Conservation (phyloP, 2,329 filamentous ascomycete species). For the Penicillium hordei region DNA sequence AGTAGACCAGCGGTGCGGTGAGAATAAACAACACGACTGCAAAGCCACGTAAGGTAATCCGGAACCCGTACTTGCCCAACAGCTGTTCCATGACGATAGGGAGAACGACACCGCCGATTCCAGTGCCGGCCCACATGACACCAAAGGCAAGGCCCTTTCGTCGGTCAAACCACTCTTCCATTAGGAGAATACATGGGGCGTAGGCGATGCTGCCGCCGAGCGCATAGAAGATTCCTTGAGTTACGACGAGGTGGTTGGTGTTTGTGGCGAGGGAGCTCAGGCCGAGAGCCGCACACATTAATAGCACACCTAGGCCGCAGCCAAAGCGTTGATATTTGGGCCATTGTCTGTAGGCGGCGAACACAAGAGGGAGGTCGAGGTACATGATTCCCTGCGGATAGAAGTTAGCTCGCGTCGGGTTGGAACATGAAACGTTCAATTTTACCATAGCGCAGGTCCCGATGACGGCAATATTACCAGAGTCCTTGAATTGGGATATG, state of each 20-base stretch:
- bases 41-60: conserved; percentile 46
- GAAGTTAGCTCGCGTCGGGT: too few species aligned
- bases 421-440: not conserved
- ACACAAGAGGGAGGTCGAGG: conserved; percentile 17
- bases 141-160: conserved; percentile 47
- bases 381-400: not conserved
- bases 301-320: conserved; percentile 20
- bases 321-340: conserved; percentile 15
- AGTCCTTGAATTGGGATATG: conserved; percentile 15
- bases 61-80: conserved; percentile 43
- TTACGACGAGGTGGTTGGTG: conserved; percentile 22
- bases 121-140: conserved; percentile 43
- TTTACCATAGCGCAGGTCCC: conserved; percentile 24
- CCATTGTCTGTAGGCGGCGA: conserved; percentile 19
- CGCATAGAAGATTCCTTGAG: conserved; percentile 34
- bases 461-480: conserved; percentile 19
- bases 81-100: conserved; percentile 46
- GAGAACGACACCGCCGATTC: conserved; percentile 41
- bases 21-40: conserved; percentile 36
- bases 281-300: conserved; percentile 26
- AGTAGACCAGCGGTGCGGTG: conserved; percentile 40
- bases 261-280: conserved; percentile 25
- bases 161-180: conserved; percentile 55
- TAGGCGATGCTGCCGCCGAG: conserved; percentile 50
- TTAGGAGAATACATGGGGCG: conserved; percentile 47